Conservation (phyloP, 2,329 filamentous ascomycete species). For the Elsinoe batatas region DNA sequence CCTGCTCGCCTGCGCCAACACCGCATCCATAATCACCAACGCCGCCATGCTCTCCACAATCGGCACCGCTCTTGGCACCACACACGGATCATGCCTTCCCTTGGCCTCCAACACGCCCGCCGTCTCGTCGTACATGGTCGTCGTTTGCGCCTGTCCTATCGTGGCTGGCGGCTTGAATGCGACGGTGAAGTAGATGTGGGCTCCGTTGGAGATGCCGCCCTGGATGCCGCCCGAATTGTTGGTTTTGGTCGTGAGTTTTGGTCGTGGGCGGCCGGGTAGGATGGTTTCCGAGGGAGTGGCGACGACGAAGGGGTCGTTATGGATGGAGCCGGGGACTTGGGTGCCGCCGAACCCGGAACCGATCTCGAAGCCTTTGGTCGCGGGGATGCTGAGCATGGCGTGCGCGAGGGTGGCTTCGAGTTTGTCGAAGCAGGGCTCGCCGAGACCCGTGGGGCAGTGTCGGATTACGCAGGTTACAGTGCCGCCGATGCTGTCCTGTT, state of each 20-base stretch:
- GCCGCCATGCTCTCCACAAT: slow-evolving; percentile 90
- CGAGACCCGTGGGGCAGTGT: slow-evolving; percentile 73
- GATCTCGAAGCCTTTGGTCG: slow-evolving; percentile 91
- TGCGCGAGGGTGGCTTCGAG: slow-evolving; percentile 84
- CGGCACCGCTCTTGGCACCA: slow-evolving; percentile 74
- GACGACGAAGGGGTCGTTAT: slow-evolving; percentile 81
- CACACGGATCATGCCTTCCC: slow-evolving; percentile 88
- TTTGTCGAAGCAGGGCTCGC: slow-evolving; percentile 93
- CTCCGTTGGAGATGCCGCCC: slow-evolving; percentile 89
- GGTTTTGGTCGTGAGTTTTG: slow-evolving; percentile 67
- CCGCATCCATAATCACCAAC: slow-evolving; percentile 74
- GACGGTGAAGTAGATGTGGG: slow-evolving; percentile 86
- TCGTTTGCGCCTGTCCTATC: slow-evolving; percentile 79
- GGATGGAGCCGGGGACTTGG: slow-evolving; percentile 74
- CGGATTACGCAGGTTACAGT: slow-evolving; percentile 90
- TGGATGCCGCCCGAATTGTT: slow-evolving; percentile 95
- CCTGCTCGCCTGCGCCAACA: slow-evolving; percentile 68
- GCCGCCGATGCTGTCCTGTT: slow-evolving; percentile 81
- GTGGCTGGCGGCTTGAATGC: slow-evolving; percentile 94
- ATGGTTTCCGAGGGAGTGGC: slow-evolving; percentile 32
- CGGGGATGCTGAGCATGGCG: slow-evolving; percentile 90
- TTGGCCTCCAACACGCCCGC: slow-evolving; percentile 79
- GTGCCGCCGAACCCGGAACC: slow-evolving; percentile 85
- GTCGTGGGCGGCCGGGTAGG: slow-evolving; percentile 33
- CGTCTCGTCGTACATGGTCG: slow-evolving; percentile 65